A percentile compares a stretch with the other conserved stretches of the same genome.
These are phyloP conservation scores for Brassica juncea DNA, from an alignment of 345 rosid species.

Conservation along the genomic window DNA sequence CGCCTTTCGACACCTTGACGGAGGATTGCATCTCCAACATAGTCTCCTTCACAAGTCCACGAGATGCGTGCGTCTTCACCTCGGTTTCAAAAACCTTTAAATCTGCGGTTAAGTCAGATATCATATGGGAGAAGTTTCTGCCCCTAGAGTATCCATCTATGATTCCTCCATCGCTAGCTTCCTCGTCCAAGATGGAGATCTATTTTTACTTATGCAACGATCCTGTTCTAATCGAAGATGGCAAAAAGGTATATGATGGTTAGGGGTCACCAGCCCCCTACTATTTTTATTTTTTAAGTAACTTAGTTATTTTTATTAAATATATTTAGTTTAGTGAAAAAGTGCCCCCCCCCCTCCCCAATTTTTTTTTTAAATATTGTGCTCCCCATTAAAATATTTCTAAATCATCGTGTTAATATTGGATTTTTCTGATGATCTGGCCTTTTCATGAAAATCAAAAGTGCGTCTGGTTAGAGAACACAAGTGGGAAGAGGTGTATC, in stretches of 20 bases:
- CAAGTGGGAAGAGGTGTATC: constrained; percentile 26
- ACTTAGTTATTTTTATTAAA: not conserved
- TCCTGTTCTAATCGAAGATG: constrained; percentile 46
- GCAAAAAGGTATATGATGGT: constrained; percentile 44
- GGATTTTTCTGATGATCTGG: not conserved
- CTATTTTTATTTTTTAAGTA: not conserved
- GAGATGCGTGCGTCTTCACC: constrained; percentile 45
- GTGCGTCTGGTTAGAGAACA: constrained; percentile 24
- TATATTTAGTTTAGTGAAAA: not conserved
- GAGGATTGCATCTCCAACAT: constrained; percentile 46
- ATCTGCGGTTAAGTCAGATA: constrained; percentile 48
- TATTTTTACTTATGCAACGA: constrained; percentile 47
- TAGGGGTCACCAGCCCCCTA: not conserved
- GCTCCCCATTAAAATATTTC: not conserved
- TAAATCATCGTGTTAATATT: not conserved
- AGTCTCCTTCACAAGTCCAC: constrained; percentile 47
- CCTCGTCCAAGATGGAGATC: constrained; percentile 46
- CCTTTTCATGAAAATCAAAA: not conserved
- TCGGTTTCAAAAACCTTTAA: constrained; percentile 45
- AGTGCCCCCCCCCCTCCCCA: not conserved
- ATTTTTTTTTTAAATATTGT: too few relatives aligned
- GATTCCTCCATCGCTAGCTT: not conserved
- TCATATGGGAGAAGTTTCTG: constrained; percentile 53
- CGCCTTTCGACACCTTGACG: constrained; percentile 21
- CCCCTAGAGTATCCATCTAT: constrained; percentile 44